Base-by-base conservation (phyloP, 192 early-diverging fungal species). In the Umbelopsis vinacea region DNA sequence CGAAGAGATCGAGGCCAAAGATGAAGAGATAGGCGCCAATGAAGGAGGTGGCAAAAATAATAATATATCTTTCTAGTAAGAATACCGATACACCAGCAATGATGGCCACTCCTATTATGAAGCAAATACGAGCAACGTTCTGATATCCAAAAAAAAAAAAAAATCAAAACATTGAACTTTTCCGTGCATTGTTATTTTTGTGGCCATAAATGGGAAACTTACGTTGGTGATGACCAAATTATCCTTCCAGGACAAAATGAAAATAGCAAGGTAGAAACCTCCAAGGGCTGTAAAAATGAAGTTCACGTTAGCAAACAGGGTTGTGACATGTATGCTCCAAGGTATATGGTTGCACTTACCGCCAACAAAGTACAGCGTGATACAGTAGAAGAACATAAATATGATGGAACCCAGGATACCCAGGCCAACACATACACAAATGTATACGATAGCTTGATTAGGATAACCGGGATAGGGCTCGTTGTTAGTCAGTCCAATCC, bases 351-450 rank as follows among this genome's bases (percentile, higher is more conserved):
- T 43, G 40, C 5, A 54, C 55, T 77, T 71, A 72, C 72, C 93
- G 23, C 94, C 95, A 12, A 96, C 76, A 24, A 92, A 79, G 66
- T 91, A 88, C 26, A 95, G 72, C 15, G 88, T 91, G 6, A 96
- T 74, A 47, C 80, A 79, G 75, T 85, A 89, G 68, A 79, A 57
- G 52, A 69, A 79, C 23, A 75, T 66, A 66, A 75, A 79, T 11
- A 75, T 26, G 9, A 79, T 55, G 6, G 78, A 70, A 54, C 78
- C 78, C 4, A 79, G 46, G 23, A 79, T 35, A 67, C 78, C 78
- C 66, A 79, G 48, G 2, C 71, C 71, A 33, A 63, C 66, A 54
- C 73, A 68, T 24, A 79, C 78, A 46, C 71, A 63, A 4, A 79
- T 63, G 23, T 79, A 79, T 14, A 79, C 70, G 3, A 75, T 54